These are phyloP conservation scores for Carex cristatella DNA, from an alignment of 176 grass and related monocot genomes.

Conservation along the genomic window DNA sequence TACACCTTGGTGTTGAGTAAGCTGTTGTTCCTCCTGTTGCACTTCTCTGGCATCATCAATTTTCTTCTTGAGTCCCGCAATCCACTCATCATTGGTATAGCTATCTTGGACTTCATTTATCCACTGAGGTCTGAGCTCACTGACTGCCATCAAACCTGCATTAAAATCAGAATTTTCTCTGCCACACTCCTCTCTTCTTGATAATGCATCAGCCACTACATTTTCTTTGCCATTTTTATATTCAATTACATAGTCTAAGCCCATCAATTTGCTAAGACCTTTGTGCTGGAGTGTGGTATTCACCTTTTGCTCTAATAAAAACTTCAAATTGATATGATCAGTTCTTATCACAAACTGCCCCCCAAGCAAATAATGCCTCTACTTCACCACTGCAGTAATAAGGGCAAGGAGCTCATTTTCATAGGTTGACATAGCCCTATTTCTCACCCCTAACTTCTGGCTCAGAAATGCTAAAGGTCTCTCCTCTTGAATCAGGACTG, in stretches of 20 bases:
- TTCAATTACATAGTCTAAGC: neutral
- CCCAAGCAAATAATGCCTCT: neutral
- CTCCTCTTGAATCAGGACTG: too few relatives aligned
- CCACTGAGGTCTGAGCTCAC: neutral
- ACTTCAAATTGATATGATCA: neutral
- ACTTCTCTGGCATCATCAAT: too few relatives aligned
- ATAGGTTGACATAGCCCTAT: too few relatives aligned
- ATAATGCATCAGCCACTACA: neutral
- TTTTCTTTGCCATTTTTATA: neutral
- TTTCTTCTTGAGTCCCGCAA: neutral
- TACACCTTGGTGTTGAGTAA: too few relatives aligned
- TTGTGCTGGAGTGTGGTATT: neutral
- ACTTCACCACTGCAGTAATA: too few relatives aligned
- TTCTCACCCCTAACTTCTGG: too few relatives aligned
- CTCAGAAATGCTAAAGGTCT: too few relatives aligned
- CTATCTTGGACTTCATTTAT: neutral
- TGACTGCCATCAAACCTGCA: neutral
- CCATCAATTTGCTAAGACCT: neutral
- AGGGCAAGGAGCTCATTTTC: too few relatives aligned
- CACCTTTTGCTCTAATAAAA: neutral
- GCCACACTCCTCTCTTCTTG: neutral
- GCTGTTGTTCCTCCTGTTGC: too few relatives aligned
- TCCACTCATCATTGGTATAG: neutral
- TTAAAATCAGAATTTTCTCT: neutral
- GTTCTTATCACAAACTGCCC: neutral